Evolutionary conservation across 441 rosid species (phyloP).

Genomic region (Populus hybrid): DNA sequence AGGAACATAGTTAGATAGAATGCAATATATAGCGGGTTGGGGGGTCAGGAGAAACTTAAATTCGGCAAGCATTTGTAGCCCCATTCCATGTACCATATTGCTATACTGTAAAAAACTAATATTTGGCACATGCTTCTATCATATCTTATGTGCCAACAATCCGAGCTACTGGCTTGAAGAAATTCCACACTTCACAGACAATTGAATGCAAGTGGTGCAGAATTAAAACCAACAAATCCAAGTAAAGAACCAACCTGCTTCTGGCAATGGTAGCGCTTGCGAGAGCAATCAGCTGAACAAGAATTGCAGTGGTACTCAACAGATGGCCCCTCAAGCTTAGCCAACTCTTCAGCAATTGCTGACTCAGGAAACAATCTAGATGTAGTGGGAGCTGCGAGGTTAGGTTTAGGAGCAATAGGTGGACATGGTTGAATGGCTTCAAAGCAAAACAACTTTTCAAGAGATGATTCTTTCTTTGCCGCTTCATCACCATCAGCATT

Average conservation of each 20-base stretch:
- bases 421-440: conserved; percentile 51
- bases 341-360: conserved; percentile 66
- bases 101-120: background rate
- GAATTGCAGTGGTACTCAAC: conserved; percentile 98
- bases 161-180: background rate
- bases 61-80: background rate
- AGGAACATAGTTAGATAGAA: conserved; percentile 35
- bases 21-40: background rate
- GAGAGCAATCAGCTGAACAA: conserved; percentile 97
- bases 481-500: conserved; percentile 36
- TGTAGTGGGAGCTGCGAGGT: conserved; percentile 43
- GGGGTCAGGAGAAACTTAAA: background rate
- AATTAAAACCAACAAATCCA: background rate
- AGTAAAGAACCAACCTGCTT: conserved; percentile 64
- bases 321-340: conserved; percentile 71
- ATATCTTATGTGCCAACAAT: background rate
- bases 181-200: background rate
- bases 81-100: background rate
- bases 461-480: conserved; percentile 42
- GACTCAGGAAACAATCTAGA: conserved; percentile 76
- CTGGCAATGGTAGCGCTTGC: conserved; percentile 98
- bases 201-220: background rate
- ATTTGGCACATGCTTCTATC: background rate
- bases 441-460: conserved; percentile 73
- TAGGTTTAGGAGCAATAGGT: conserved; percentile 43